These are phyloP conservation scores for Gardenia jasminoides DNA, from an alignment of 257 asterid genomes.

Conservation along the genomic window DNA sequence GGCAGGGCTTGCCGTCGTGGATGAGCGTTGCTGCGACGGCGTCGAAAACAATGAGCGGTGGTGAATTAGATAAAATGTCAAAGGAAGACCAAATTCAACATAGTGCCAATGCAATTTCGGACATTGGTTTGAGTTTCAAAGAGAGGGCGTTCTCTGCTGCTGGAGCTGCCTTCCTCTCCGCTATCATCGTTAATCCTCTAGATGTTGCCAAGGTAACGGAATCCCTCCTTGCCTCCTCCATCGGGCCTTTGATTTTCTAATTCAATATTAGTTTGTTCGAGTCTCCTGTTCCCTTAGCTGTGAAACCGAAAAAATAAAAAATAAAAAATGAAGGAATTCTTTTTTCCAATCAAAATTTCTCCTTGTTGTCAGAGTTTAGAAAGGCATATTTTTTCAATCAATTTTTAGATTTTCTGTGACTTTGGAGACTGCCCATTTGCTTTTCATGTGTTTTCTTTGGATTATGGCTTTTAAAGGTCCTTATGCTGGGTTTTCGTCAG, in stretches of 20 bases:
- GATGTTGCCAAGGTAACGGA: conserved; percentile 69
- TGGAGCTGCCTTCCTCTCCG: conserved; percentile 77
- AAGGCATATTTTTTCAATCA: background rate
- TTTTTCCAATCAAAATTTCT: no score
- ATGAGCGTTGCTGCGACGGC: conserved; percentile 35
- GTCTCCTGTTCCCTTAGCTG: background rate
- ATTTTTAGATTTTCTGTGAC: background rate
- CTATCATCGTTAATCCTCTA: conserved; percentile 80
- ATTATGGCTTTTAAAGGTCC: background rate
- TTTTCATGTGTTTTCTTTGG: background rate
- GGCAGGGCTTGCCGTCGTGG: conserved; percentile 61
- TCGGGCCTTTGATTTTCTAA: background rate
- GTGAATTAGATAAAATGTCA: conserved; percentile 40
- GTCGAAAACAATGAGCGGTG: conserved; percentile 37
- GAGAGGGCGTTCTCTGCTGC: conserved; percentile 84
- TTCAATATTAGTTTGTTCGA: background rate
- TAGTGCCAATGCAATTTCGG: conserved; percentile 26
- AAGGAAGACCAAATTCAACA: conserved; percentile 1
- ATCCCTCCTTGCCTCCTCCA: background rate
- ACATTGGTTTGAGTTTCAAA: conserved; percentile 45
- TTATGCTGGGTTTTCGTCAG: no score
- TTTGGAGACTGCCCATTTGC: background rate
- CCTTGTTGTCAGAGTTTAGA: background rate
- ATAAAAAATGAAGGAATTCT: no score
- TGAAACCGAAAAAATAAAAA: no score